Conservation (phyloP, 331 rosid species). For the Pyracantha coccinea region DNA sequence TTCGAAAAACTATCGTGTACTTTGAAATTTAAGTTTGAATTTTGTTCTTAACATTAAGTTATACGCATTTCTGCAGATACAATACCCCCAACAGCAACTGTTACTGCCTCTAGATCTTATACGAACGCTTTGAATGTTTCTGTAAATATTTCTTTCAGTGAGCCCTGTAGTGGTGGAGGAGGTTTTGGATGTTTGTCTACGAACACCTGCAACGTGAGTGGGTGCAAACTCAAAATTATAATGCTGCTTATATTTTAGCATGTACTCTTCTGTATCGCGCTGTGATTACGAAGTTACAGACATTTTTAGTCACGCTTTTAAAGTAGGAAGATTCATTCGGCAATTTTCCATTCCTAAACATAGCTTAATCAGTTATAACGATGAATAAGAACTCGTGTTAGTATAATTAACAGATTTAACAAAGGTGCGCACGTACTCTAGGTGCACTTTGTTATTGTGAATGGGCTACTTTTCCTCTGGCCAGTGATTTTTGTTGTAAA, state of each 20-base stretch:
- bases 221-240: conserved; percentile 17
- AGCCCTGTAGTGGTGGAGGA: conserved; percentile 60
- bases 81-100: conserved; percentile 70
- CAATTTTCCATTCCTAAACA: too few species aligned
- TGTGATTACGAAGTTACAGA: not conserved
- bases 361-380: too few species aligned
- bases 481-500: too few species aligned
- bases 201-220: conserved; percentile 86
- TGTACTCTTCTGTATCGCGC: not conserved
- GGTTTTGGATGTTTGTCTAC: conserved; percentile 65
- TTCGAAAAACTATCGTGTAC: not conserved
- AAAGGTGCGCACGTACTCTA: too few species aligned
- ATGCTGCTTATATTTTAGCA: not conserved
- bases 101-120: conserved; percentile 48
- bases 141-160: conserved; percentile 69
- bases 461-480: too few species aligned
- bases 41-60: not conserved
- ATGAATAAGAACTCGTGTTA: too few species aligned
- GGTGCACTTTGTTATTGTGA: too few species aligned
- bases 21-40: not conserved
- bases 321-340: too few species aligned
- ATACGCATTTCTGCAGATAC: conserved; percentile 53
- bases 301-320: too few species aligned
- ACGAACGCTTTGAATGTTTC: conserved; percentile 64
- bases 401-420: too few species aligned